Percentiles rank a stretch among this genome's conserved stretches.
Evolutionary conservation across 1,284 basidiomycete genomes (phyloP).

Genomic region (Malassezia restricta): DNA sequence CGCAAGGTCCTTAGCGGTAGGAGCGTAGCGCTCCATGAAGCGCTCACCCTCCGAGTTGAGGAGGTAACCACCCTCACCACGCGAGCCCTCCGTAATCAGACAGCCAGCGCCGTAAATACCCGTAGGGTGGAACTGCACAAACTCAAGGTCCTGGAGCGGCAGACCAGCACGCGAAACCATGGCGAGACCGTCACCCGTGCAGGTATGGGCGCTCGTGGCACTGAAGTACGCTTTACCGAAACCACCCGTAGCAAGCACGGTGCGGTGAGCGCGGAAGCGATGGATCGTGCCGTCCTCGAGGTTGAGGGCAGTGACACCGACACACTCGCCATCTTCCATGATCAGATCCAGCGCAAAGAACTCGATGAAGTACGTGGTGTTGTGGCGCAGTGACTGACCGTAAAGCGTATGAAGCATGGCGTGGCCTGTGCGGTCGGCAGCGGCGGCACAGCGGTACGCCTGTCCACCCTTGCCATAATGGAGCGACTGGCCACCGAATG

Average conservation of each 20-base stretch:
- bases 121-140: slow-evolving; percentile 99
- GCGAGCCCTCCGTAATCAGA: slow-evolving; percentile 95
- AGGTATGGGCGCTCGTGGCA: slow-evolving; percentile 97
- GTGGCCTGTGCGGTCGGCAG: slow-evolving; percentile 96
- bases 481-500: slow-evolving; percentile 95
- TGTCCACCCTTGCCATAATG: slow-evolving; percentile 97
- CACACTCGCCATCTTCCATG: slow-evolving; percentile 97
- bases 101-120: slow-evolving; percentile 99
- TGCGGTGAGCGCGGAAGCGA: slow-evolving; percentile 96
- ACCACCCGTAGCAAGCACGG: slow-evolving; percentile 93
- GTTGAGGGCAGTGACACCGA: slow-evolving; percentile 96
- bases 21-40: slow-evolving; percentile 98
- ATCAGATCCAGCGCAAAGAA: slow-evolving; percentile 92
- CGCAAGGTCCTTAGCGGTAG: slow-evolving; percentile 97
- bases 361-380: slow-evolving; percentile 99
- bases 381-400: slow-evolving; percentile 95
- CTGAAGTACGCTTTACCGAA: slow-evolving; percentile 98
- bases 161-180: slow-evolving; percentile 96
- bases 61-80: slow-evolving; percentile 97
- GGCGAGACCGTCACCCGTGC: slow-evolving; percentile 95
- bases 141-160: slow-evolving; percentile 93
- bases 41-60: slow-evolving; percentile 98
- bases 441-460: slow-evolving; percentile 96
- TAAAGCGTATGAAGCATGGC: slow-evolving; percentile 97
- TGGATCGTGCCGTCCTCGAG: slow-evolving; percentile 99